Evolutionary conservation across 1,139 yeast genomes (phyloP), one percentile per base, ranked within the genome.

Genomic region (Lodderomyces jiufengensis): DNA sequence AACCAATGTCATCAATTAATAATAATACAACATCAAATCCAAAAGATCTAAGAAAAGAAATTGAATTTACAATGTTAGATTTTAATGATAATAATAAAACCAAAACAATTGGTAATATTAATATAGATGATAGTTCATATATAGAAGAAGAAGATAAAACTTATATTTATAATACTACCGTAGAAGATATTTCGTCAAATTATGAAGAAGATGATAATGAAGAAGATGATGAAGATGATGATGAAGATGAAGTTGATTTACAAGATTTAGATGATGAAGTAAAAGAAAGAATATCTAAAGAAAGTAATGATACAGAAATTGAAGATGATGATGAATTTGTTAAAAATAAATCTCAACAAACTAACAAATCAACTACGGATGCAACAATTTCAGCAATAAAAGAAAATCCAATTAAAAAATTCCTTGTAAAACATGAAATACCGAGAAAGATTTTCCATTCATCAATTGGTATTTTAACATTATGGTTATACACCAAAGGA

Each of bases 381-480:
- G n/a, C n/a, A n/a, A n/a, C n/a, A n/a, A n/a, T n/a, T n/a, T n/a
- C n/a, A n/a, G n/a, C n/a, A n/a, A n/a, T n/a, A n/a, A n/a, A n/a
- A n/a, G n/a, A n/a, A 18, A 14, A 20, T 24, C 9, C 16, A 26
- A n/a, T 32, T 20, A 29, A 31, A 44, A 67, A 67, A 34, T 78
- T 79, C 47, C 58, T 81, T 28, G 73, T 80, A 27, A 84, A 84
- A 51, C 92, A 92, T 54, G 98, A 92, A 57, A 69, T 92, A 15
- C 94, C 95, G 3, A 74, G 98, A 50, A 92, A 92, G 57, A 64
- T 74, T 4, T 76, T 92, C 42, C 98, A 92, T 57, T 83, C 92
- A 5, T 83, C 95, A 1, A 86, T 88, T 37, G 98, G 97, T 1
- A 70, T 86, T 41, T 52, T 88, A 32, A 81, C 97, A 1, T 60